A percentile compares a stretch with the other conserved stretches of the same genome.
Conservation (phyloP, 805 yeast genomes). For the Ogataea corticis region DNA sequence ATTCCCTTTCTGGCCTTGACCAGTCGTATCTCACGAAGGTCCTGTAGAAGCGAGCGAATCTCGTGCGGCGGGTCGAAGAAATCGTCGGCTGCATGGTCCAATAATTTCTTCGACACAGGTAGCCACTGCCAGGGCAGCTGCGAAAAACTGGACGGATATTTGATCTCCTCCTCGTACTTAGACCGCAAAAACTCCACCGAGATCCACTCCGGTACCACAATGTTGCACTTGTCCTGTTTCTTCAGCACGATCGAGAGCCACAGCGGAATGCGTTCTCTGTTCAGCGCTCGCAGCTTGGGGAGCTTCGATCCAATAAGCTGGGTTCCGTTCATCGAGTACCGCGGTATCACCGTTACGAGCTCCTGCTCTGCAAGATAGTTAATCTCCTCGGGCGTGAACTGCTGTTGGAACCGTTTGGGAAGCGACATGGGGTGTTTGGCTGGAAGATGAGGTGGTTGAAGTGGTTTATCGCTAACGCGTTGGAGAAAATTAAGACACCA, state of each 20-base stretch:
- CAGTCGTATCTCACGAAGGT: slow-evolving; percentile 78
- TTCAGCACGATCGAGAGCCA: slow-evolving; percentile 88
- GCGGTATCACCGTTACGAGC: slow-evolving; percentile 69
- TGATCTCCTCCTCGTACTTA: slow-evolving; percentile 66
- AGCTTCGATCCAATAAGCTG: slow-evolving; percentile 60
- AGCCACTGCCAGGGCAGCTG: slow-evolving; percentile 87
- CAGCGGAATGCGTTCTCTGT: slow-evolving; percentile 69
- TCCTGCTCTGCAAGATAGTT: slow-evolving; percentile 86
- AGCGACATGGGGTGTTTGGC: slow-evolving; percentile 54
- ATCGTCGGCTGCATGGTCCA: slow-evolving; percentile 75
- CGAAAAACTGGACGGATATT: slow-evolving; percentile 58
- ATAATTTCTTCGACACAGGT: slow-evolving; percentile 69
- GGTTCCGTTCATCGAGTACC: slow-evolving; percentile 66
- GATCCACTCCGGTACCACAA: slow-evolving; percentile 87
- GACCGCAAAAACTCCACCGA: slow-evolving; percentile 51
- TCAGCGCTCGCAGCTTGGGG: slow-evolving; percentile 66
- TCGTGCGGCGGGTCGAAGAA: slow-evolving; percentile 70
- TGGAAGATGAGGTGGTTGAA: not conserved
- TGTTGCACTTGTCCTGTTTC: slow-evolving; percentile 81
- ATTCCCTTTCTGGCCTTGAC: slow-evolving; percentile 83
- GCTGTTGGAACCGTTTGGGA: slow-evolving; percentile 52
- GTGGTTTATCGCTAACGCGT: slow-evolving; percentile 5
- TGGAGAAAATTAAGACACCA: not conserved
- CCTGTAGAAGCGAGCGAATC: slow-evolving; percentile 72
- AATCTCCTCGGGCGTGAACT: slow-evolving; percentile 74